Evolutionary conservation across 257 asterid species (phyloP).

Genomic region (Solanum bukasovii): DNA sequence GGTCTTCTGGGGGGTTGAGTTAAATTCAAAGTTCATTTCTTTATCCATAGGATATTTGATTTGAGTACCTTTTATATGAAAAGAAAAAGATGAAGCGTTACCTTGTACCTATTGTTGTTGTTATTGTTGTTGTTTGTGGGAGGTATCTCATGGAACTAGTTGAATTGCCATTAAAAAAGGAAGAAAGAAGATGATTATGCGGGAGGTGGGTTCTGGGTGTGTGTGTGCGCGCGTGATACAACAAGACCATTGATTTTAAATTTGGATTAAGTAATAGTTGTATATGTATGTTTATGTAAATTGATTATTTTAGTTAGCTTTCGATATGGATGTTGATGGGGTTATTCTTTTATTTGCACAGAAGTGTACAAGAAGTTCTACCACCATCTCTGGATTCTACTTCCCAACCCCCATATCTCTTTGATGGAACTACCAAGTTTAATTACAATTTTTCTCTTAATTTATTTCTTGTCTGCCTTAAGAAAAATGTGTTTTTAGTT

Average conservation of each 20-base stretch:
- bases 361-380: conserved; percentile 32
- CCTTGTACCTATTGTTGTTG: too few species aligned
- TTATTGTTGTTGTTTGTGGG: too few species aligned
- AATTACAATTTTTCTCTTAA: background rate
- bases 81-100: background rate
- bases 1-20: background rate
- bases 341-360: background rate
- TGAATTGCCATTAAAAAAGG: too few species aligned
- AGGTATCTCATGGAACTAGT: too few species aligned
- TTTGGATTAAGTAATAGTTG: background rate
- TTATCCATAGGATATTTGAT: too few species aligned
- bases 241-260: background rate
- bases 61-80: background rate
- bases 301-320: background rate
- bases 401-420: conserved; percentile 50
- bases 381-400: conserved; percentile 49
- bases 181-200: too few species aligned
- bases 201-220: too few species aligned
- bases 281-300: background rate
- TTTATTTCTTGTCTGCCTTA: too few species aligned
- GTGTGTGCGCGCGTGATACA: too few species aligned
- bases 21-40: background rate
- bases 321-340: background rate
- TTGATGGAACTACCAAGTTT: conserved; percentile 62
- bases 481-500: too few species aligned